Conservation (phyloP, 495 filamentous ascomycete genomes). For the Neurospora sp. region DNA sequence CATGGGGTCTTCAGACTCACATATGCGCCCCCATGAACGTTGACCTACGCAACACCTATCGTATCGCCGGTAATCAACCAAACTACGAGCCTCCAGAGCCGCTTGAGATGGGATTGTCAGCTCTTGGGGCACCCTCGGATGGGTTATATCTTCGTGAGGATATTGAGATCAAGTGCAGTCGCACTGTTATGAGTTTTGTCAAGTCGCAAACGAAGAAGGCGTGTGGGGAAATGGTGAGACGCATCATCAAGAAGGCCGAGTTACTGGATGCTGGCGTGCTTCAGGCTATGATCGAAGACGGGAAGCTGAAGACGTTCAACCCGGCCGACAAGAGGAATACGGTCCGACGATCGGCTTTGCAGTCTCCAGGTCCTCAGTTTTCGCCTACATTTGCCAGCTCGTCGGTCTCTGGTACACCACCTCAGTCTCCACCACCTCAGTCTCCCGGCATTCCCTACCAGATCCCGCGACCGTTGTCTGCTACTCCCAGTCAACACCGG, state of each 20-base stretch:
- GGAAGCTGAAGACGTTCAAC: slow-evolving; percentile 40
- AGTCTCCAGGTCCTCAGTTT: slow-evolving; percentile 23
- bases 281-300: slow-evolving; percentile 39
- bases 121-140: slow-evolving; percentile 42
- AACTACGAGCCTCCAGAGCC: slow-evolving; percentile 48
- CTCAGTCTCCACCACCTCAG: slow-evolving; percentile 12
- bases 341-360: slow-evolving; percentile 14
- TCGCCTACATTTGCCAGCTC: slow-evolving; percentile 4
- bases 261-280: slow-evolving; percentile 38
- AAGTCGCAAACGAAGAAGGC: slow-evolving; percentile 59
- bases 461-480: slow-evolving; percentile 28
- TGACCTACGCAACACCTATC: slow-evolving; percentile 41
- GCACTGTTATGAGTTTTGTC: slow-evolving; percentile 56
- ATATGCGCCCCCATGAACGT: slow-evolving; percentile 54
- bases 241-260: slow-evolving; percentile 58
- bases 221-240: slow-evolving; percentile 51
- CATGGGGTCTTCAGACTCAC: slow-evolving; percentile 63
- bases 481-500: slow-evolving; percentile 7
- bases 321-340: slow-evolving; percentile 29
- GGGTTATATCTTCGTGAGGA: slow-evolving; percentile 70
- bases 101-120: slow-evolving; percentile 45
- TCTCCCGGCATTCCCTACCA: slow-evolving; percentile 32
- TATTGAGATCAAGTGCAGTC: slow-evolving; percentile 62
- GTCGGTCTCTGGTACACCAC: slow-evolving; percentile 14
- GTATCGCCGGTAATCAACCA: slow-evolving; percentile 50